A percentile compares a stretch with the other conserved stretches of the same genome.
These are phyloP conservation scores for Colletotrichum siamense DNA, from an alignment of 2,329 filamentous ascomycete genomes.

Conservation along the genomic window DNA sequence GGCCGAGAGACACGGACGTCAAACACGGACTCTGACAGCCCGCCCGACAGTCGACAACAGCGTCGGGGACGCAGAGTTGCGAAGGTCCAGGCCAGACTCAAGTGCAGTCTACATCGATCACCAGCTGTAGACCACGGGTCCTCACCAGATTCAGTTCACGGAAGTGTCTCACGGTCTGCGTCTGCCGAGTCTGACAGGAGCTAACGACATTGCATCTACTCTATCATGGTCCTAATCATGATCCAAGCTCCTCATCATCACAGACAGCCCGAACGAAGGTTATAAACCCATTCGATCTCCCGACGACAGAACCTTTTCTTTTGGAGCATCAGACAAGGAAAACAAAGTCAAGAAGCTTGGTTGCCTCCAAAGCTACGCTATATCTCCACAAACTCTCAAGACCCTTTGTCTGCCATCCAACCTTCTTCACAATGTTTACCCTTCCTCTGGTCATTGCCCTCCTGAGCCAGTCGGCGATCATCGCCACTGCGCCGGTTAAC, in stretches of 20 bases:
- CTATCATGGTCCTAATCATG: neutral
- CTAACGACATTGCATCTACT: neutral
- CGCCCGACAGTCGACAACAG: neutral
- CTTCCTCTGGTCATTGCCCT: slow-evolving; percentile 5
- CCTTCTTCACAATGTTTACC: neutral
- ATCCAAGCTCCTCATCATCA: neutral
- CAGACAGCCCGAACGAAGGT: neutral
- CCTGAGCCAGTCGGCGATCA: slow-evolving; percentile 7
- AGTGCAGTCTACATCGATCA: neutral
- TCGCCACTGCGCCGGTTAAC: neutral
- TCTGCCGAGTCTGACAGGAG: neutral
- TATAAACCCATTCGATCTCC: slow-evolving; percentile 20
- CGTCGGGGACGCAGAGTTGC: slow-evolving; percentile 11
- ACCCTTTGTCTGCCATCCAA: neutral
- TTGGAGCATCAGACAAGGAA: slow-evolving; percentile 15
- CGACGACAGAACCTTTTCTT: neutral
- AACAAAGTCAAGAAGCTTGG: slow-evolving; percentile 14
- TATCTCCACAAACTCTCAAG: neutral
- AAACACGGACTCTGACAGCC: neutral
- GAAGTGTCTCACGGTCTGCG: slow-evolving; percentile 4
- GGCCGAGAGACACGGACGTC: neutral
- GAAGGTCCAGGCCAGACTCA: neutral
- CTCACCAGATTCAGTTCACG: neutral
- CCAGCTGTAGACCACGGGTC: neutral
- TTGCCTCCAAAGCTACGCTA: neutral